Evolutionary conservation across 176 grass and related monocot genomes (phyloP), one percentile per base, ranked within the genome.

Genomic region (Saccharum officinarum): DNA sequence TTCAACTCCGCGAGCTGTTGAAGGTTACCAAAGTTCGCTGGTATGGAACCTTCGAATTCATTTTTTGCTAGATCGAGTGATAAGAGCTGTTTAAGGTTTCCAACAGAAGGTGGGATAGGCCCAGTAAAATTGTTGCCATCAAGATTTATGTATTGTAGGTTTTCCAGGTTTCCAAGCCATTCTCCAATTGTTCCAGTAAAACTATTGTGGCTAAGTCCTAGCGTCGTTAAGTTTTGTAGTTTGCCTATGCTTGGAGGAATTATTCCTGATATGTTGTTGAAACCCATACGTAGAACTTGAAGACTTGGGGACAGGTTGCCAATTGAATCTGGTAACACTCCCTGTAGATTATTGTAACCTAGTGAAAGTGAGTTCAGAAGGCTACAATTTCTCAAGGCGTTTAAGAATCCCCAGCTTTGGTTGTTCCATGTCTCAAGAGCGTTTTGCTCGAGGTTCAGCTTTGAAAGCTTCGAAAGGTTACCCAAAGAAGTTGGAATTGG

Each of bases 391-490:
- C 7, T 8, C 20, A 92, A 8, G 4, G 82, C 44, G 23, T 42
- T 0, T 4, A 92, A 69, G 41, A 92, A 92, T 44, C 52, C 45
- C 89, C 85, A 88, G 45, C 82, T 40, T 38, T 69, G 39, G 1
- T 1, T 30, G 1, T 86, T 55, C 0, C 3, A 70, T 42, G 90
- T 83, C 76, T 60, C 83, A 36, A 92, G 25, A 5, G 61, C 7
- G n/a, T 92, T 92, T 8, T 0, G 0, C 1, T 39, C n/a, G 17
- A 86, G 49, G n/a, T 59, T 50, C 14, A 92, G 13, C 0, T 1
- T 0, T 2, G 2, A 8, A 0, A 89, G 2, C 0, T 10, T 2
- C 9, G 3, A 18, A 67, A 87, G 70, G 1, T 33, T 84, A 0
- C 91, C 87, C 1, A 89, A 18, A 20, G 17, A 18, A 20, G 3